Evolutionary conservation across 352 stramenopile species (phyloP).

Genomic region (Globisporangium solare): DNA sequence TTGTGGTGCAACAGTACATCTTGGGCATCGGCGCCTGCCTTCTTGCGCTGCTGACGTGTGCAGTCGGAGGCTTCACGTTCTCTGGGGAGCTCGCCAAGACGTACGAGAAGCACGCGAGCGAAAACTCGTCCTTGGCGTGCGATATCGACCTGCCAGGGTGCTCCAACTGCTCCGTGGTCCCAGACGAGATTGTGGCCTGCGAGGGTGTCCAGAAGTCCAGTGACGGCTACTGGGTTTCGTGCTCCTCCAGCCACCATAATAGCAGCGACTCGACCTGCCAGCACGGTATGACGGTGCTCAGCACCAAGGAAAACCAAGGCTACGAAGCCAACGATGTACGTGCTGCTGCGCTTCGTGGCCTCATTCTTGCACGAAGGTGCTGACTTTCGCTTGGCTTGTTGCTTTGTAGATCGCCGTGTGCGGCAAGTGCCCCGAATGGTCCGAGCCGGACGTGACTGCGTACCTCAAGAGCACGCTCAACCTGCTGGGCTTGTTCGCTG

Average conservation of each 20-base stretch:
- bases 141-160: slow-evolving; percentile 60
- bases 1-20: slow-evolving; percentile 44
- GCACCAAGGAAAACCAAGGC: slow-evolving; percentile 42
- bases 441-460: slow-evolving; percentile 50
- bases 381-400: slow-evolving; percentile 8
- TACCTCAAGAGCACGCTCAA: slow-evolving; percentile 63
- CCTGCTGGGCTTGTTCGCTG: slow-evolving; percentile 56
- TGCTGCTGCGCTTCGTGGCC: slow-evolving; percentile 3
- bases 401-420: slow-evolving; percentile 56
- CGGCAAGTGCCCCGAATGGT: slow-evolving; percentile 79
- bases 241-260: slow-evolving; percentile 20
- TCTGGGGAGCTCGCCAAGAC: slow-evolving; percentile 49
- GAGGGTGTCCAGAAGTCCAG: slow-evolving; percentile 32
- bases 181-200: slow-evolving; percentile 25
- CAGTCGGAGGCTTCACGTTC: slow-evolving; percentile 60
- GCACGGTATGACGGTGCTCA: slow-evolving; percentile 51
- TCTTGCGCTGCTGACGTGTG: slow-evolving; percentile 54
- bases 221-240: slow-evolving; percentile 42
- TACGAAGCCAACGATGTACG: slow-evolving; percentile 60
- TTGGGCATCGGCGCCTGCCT: slow-evolving; percentile 60
- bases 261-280: slow-evolving; percentile 21
- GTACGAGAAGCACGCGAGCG: slow-evolving; percentile 41
- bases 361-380: neutral
- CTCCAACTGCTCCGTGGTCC: slow-evolving; percentile 62
- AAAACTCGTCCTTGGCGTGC: slow-evolving; percentile 47